Evolutionary conservation across 2,329 filamentous ascomycete genomes (phyloP), one percentile per base, ranked within the genome.

Genomic region (Penicillium oxalicum): DNA sequence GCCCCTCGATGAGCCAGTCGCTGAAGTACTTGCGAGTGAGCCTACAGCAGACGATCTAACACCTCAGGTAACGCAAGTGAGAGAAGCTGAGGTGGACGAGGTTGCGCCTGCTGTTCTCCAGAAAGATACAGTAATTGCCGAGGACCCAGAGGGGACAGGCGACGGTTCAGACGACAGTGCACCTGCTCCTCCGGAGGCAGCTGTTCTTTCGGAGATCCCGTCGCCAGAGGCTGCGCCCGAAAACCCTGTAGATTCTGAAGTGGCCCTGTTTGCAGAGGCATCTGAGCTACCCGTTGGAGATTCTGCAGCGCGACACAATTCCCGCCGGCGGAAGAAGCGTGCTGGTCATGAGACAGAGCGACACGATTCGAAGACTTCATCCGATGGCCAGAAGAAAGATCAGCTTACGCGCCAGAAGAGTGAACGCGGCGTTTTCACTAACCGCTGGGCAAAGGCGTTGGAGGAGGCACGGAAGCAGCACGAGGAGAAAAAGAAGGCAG

Each of bases 401-500:
- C 54, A 60, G 45, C 58, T 65, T 29, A 57, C 62, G 44, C 64
- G 66, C 13, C 58, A 61, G 47, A 70, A 66, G 48, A 62, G 61
- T 41, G 66, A 67, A 12, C 58, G 63, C 32, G 53, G 58, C n/a
- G 40, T 65, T 4, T 51, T 70, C 42, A 62, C 61, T 11, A 63
- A 64, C 38, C 63, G 64, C 26, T 70, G 65, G 63, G 55, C 60
- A 5, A 64, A 58, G 35, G 62, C 67, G 25, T 48, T 70, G 8
- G 66, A 68, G 24, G 66, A 70, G 48, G 64, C 67, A 11, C 66
- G 64, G 33, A 59, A 61, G 44, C 63, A 65, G 33, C 62, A 66
- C 42, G 64, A 69, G 43, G 63, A 64, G 40, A 70, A 69, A 50
- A 48, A 57, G 47, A 55, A 51, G 35, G 56, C 53, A 24, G 52